phyloP scores from a whole-genome alignment of 108 stramenopile genomes.

The Cylindrotheca closterium region DNA sequence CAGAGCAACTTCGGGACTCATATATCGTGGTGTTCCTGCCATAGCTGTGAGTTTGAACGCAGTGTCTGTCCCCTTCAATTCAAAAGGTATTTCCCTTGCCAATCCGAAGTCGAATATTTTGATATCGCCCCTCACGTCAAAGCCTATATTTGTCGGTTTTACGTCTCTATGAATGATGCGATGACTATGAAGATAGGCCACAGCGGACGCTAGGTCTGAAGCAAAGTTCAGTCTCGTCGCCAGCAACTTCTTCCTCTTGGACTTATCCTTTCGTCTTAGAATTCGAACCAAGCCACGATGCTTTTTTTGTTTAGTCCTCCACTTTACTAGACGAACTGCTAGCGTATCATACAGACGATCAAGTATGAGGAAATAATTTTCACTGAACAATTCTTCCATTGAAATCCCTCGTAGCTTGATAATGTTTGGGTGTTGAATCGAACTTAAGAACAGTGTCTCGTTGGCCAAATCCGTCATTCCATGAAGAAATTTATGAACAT shows the following conservation, averaged over 20 bases:
- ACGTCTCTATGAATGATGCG: conserved; percentile 25
- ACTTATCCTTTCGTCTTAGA: conserved; percentile 27
- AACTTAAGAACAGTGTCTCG: conserved; percentile 26
- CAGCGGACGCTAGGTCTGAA: conserved; percentile 21
- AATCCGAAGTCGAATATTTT: conserved; percentile 63
- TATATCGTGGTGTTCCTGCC: conserved; percentile 56
- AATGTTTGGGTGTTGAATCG: conserved; percentile 35
- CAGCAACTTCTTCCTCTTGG: conserved; percentile 19
- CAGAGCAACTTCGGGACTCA: conserved; percentile 56
- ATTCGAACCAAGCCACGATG: conserved; percentile 27
- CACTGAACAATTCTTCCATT: conserved; percentile 10
- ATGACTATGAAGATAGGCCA: conserved; percentile 19
- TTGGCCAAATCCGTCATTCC: conserved; percentile 19
- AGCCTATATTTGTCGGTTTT: conserved; percentile 24
- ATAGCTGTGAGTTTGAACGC: conserved; percentile 61
- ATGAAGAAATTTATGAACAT: conserved; percentile 5
- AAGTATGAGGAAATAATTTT: conserved; percentile 55
- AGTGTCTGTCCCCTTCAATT: background rate
- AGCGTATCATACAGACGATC: conserved; percentile 62
- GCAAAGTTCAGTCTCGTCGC: conserved; percentile 36
- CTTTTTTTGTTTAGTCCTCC: conserved; percentile 19
- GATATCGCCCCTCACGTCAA: conserved; percentile 35
- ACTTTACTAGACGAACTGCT: conserved; percentile 34
- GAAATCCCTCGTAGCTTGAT: conserved; percentile 28
- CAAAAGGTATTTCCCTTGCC: conserved; percentile 36